phyloP scores from a whole-genome alignment of 345 rosid species.

The Garcia nutans region DNA sequence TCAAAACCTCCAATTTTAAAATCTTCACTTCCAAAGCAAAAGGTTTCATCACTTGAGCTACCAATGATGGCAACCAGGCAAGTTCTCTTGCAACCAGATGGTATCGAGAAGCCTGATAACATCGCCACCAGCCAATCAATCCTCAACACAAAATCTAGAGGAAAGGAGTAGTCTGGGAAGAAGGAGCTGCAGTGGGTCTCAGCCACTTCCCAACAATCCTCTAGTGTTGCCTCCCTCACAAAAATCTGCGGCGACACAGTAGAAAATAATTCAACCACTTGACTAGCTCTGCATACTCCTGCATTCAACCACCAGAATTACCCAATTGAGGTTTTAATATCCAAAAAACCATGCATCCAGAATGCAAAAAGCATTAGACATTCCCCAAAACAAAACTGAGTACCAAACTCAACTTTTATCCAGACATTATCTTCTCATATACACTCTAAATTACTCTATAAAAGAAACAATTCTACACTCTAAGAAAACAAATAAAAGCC shows the following conservation, averaged over 20 bases:
- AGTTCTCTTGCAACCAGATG: constrained; percentile 63
- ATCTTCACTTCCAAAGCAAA: constrained; percentile 58
- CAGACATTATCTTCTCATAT: not conserved
- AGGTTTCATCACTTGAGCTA: constrained; percentile 49
- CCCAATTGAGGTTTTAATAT: not conserved
- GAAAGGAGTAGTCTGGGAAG: constrained; percentile 84
- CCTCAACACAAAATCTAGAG: constrained; percentile 71
- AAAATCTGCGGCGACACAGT: constrained; percentile 70
- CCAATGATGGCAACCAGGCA: constrained; percentile 83
- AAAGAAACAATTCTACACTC: not conserved
- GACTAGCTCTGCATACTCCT: constrained; percentile 84
- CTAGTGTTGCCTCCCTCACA: constrained; percentile 90
- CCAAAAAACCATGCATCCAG: not conserved
- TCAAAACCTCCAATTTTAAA: constrained; percentile 72
- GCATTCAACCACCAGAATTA: constrained; percentile 9
- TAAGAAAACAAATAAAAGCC: not conserved
- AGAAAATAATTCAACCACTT: constrained; percentile 66
- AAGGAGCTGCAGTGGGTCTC: constrained; percentile 95
- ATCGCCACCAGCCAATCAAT: constrained; percentile 73
- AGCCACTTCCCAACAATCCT: constrained; percentile 96
- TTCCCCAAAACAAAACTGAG: not conserved
- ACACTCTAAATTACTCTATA: not conserved
- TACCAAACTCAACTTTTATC: not conserved
- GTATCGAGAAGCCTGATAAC: constrained; percentile 71
- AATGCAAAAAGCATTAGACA: not conserved